phyloP scores from a whole-genome alignment of 768 basidiomycete species.

The Mycena leptocephala region DNA sequence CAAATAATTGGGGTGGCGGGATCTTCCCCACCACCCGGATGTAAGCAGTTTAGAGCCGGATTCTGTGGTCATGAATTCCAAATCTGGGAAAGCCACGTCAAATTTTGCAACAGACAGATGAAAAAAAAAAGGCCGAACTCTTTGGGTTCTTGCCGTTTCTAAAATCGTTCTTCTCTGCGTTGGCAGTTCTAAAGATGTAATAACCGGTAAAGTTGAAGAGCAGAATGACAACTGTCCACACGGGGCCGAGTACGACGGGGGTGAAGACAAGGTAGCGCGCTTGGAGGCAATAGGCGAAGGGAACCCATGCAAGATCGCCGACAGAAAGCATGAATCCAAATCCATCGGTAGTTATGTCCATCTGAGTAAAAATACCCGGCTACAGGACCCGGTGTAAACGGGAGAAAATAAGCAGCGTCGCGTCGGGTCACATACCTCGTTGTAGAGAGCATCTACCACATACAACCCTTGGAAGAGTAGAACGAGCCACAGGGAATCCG shows the following conservation, averaged over 20 bases:
- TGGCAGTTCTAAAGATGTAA: constrained; percentile 92
- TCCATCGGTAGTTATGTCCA: constrained; percentile 98
- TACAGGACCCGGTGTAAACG: constrained; percentile 46
- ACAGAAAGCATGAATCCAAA: constrained; percentile 99
- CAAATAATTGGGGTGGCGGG: constrained; percentile 95
- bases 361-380: constrained; percentile 93
- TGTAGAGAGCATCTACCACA: constrained; percentile 89
- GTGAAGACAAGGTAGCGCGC: constrained; percentile 96
- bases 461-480: constrained; percentile 91
- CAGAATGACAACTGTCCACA: constrained; percentile 72
- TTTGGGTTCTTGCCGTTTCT: constrained; percentile 95
- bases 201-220: constrained; percentile 82
- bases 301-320: constrained; percentile 95
- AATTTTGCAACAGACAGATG: constrained; percentile 6
- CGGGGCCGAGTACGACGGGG: constrained; percentile 82
- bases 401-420: not conserved
- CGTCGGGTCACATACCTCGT: constrained; percentile 74
- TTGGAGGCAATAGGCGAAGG: constrained; percentile 94
- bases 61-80: constrained; percentile 85
- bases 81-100: constrained; percentile 62
- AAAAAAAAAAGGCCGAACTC: constrained; percentile 63
- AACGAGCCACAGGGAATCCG: constrained; percentile 95
- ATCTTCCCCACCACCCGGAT: constrained; percentile 98
- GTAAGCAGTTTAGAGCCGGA: constrained; percentile 93
- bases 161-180: constrained; percentile 97